phyloP scores from a whole-genome alignment of 805 yeast species.

The Starmerella apicola region DNA sequence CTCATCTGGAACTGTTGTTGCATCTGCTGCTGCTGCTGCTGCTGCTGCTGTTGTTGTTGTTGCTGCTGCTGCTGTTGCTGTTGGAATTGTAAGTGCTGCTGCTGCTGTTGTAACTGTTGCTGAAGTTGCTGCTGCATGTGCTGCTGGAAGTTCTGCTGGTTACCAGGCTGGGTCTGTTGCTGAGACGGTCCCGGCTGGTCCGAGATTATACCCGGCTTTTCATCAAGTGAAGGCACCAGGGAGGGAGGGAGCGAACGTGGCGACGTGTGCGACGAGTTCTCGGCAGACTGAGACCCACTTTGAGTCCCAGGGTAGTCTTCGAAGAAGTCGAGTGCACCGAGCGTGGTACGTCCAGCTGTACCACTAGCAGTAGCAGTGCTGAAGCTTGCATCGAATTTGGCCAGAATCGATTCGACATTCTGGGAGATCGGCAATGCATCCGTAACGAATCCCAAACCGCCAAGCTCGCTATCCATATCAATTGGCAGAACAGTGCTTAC shows the following conservation, averaged over 20 bases:
- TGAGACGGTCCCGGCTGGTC: background rate
- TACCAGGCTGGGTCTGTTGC: constrained; percentile 2
- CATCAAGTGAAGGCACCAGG: constrained; percentile 1
- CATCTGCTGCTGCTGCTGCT: background rate
- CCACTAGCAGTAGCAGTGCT: constrained; percentile 13
- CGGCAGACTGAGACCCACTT: background rate
- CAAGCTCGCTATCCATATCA: constrained; percentile 70
- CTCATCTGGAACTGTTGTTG: background rate
- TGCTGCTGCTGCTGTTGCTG: background rate
- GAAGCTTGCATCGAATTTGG: constrained; percentile 22
- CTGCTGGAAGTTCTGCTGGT: background rate
- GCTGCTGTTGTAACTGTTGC: constrained; percentile 1
- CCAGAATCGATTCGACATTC: constrained; percentile 21
- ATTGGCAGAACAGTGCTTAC: constrained; percentile 79
- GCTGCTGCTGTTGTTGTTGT: background rate
- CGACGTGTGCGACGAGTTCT: constrained; percentile 1
- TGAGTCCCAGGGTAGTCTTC: background rate
- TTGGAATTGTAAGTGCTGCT: constrained; percentile 1
- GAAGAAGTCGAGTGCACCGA: background rate
- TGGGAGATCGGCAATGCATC: constrained; percentile 31
- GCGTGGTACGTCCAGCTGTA: constrained; percentile 1
- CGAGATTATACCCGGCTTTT: background rate
- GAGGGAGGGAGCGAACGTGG: constrained; percentile 3
- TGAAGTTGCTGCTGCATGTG: background rate
- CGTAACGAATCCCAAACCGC: constrained; percentile 40